Evolutionary conservation across 371 early-diverging fungal genomes (phyloP).

Genomic region (Rhizomucor pusillus): DNA sequence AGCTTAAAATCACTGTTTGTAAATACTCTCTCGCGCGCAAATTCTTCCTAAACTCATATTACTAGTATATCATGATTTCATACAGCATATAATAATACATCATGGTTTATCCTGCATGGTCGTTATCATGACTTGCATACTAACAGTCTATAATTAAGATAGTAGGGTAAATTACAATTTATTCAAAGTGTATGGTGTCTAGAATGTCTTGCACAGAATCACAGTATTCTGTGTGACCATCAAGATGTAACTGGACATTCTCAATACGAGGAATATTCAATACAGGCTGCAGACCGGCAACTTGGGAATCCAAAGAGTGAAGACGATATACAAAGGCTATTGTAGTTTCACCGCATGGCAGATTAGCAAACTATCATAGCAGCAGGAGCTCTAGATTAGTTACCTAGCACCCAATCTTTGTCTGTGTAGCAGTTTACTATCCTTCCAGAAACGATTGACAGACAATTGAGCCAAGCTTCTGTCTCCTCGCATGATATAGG

Average conservation of each 20-base stretch:
- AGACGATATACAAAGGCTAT: conserved; percentile 71
- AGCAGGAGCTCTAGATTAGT: neutral
- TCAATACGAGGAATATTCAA: conserved; percentile 60
- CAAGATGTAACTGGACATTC: conserved; percentile 77
- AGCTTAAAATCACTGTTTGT: neutral
- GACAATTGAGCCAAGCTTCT: conserved; percentile 44
- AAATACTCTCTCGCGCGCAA: neutral
- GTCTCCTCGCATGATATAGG: conserved; percentile 52
- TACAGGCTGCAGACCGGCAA: conserved; percentile 82
- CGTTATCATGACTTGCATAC: too few relatives aligned
- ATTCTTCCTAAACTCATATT: neutral
- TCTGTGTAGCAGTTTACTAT: conserved; percentile 87
- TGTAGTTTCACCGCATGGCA: neutral
- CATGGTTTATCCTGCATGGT: neutral
- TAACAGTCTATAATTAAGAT: too few relatives aligned
- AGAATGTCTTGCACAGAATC: conserved; percentile 24
- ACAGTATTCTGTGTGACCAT: conserved; percentile 85
- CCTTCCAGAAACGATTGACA: conserved; percentile 76
- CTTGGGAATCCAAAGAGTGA: conserved; percentile 61
- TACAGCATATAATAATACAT: neutral
- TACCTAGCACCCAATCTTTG: conserved; percentile 88
- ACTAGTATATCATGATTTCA: neutral
- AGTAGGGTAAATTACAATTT: neutral
- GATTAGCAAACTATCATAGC: neutral
- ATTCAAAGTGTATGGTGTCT: neutral